Evolutionary conservation across 192 early-diverging fungal species (phyloP).

Genomic region (Rhizophlyctis rosea): DNA sequence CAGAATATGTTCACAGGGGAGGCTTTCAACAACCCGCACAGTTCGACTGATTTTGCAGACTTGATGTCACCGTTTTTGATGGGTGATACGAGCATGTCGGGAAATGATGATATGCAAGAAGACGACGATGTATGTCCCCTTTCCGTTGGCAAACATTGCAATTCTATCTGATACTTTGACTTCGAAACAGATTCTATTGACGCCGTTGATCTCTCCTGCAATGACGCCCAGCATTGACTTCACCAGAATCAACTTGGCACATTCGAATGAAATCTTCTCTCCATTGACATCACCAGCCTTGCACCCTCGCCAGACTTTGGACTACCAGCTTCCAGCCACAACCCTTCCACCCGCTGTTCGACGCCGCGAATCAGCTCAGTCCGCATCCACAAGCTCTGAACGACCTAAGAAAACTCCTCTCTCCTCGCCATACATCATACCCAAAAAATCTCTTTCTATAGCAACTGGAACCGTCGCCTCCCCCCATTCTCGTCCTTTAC

Average conservation of each 20-base stretch:
- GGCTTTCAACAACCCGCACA: neutral
- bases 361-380: neutral
- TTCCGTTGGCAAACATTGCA: neutral
- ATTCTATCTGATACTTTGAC: neutral
- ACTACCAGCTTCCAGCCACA: conserved; percentile 1
- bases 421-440: conserved; percentile 32
- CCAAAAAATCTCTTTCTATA: conserved; percentile 1
- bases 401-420: conserved; percentile 30
- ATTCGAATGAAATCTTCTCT: conserved; percentile 47
- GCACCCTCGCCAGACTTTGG: conserved; percentile 9
- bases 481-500: conserved; percentile 14
- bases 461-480: no score
- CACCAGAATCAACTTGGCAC: conserved; percentile 26
- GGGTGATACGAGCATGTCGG: neutral
- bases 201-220: conserved; percentile 68
- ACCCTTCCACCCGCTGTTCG: neutral
- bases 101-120: neutral
- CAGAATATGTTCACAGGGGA: neutral
- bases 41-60: neutral
- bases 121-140: neutral
- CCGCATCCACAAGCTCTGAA: conserved; percentile 3
- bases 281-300: conserved; percentile 67
- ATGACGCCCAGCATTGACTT: conserved; percentile 63
- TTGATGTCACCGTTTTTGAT: conserved; percentile 6
- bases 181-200: conserved; percentile 44